These are phyloP conservation scores for Fallopia convolvulus DNA, from an alignment of 148 eudicot species.

Conservation along the genomic window DNA sequence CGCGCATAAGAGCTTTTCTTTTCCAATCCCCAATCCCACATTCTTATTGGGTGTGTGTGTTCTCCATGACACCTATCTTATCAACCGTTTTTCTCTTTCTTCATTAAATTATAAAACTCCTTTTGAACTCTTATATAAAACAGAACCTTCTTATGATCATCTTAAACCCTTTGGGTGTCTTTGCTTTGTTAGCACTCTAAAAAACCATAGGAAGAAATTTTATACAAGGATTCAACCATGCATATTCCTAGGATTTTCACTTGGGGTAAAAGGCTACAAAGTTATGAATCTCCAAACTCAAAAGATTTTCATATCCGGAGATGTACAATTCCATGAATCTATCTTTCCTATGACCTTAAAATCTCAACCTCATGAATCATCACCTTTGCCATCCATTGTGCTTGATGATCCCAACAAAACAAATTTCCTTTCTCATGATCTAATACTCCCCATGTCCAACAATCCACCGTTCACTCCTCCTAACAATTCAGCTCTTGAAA, in stretches of 20 bases:
- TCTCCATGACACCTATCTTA: not conserved
- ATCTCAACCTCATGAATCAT: not conserved
- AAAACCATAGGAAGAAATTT: not conserved
- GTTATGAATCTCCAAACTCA: not conserved
- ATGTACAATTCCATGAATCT: not conserved
- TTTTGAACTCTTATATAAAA: no score
- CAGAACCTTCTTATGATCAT: not conserved
- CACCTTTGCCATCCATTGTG: not conserved
- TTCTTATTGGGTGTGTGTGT: not conserved
- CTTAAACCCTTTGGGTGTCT: not conserved
- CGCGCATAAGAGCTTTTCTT: not conserved
- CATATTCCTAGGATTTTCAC: not conserved
- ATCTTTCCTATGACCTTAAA: not conserved
- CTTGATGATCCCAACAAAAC: not conserved
- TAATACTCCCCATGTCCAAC: no score
- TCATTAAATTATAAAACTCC: not conserved
- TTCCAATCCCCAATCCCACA: not conserved
- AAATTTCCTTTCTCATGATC: no score
- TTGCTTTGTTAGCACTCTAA: not conserved
- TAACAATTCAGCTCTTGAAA: no score
- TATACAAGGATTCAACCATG: not conserved
- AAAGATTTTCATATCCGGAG: not conserved
- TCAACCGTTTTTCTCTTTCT: not conserved
- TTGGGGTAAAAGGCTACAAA: not conserved
- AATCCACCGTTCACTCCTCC: no score